Conservation (phyloP, 2,329 filamentous ascomycete species). For the Paecilomyces sp. region DNA sequence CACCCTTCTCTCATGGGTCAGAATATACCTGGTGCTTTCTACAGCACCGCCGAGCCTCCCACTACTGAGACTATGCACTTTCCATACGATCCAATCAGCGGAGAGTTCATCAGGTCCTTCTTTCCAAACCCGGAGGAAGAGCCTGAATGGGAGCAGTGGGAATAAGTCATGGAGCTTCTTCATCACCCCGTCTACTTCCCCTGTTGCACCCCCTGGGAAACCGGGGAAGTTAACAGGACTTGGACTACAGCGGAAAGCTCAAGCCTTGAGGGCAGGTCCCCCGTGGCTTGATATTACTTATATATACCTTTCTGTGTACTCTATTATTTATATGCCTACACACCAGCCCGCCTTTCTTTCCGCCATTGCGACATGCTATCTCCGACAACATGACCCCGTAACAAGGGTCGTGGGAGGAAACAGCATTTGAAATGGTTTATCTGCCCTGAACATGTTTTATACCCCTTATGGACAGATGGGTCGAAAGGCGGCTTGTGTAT, state of each 20-base stretch:
- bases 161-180: neutral
- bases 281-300: neutral
- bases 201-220: neutral
- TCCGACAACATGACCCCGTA: neutral
- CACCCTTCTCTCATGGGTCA: neutral
- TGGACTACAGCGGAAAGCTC: neutral
- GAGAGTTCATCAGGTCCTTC: slow-evolving; percentile 33
- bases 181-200: neutral
- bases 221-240: neutral
- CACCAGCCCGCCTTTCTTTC: neutral
- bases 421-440: neutral
- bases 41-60: slow-evolving; percentile 4
- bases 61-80: slow-evolving; percentile 22
- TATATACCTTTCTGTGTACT: neutral
- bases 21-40: neutral
- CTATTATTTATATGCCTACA: neutral
- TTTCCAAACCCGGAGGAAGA: slow-evolving; percentile 24
- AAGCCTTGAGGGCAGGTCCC: neutral
- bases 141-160: slow-evolving; percentile 1
- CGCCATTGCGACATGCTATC: neutral
- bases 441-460: no score
- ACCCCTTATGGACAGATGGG: no score
- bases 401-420: neutral
- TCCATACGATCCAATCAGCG: slow-evolving; percentile 32
- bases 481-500: neutral